Evolutionary conservation across 2,329 filamentous ascomycete genomes (phyloP).

Genomic region (Metarhizium rileyi): DNA sequence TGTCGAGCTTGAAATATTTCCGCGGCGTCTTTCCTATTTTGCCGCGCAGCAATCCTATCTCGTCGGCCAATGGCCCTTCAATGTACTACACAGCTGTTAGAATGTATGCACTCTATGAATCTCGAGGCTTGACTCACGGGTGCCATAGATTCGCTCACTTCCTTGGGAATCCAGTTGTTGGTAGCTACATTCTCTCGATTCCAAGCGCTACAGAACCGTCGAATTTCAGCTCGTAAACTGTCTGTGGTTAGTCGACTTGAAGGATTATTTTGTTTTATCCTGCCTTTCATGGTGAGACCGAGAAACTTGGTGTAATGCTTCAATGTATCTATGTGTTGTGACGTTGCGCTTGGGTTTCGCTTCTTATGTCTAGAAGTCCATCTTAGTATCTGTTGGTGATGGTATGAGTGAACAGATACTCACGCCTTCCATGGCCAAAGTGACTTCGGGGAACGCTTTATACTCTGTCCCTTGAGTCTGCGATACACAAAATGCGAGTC

Average conservation of each 20-base stretch:
- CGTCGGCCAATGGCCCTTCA: background rate
- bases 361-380: background rate
- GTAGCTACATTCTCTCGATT: background rate
- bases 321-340: background rate
- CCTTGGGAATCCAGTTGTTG: background rate
- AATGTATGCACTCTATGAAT: background rate
- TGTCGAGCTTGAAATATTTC: background rate
- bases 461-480: too few species aligned
- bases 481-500: too few species aligned
- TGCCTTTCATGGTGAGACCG: background rate
- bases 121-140: background rate
- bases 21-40: background rate
- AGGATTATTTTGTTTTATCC: background rate
- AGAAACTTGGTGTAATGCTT: background rate
- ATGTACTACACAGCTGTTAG: background rate
- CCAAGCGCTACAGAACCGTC: background rate
- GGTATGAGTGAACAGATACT: background rate
- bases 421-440: background rate
- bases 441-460: background rate
- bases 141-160: background rate
- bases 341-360: background rate
- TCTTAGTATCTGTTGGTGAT: background rate
- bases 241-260: background rate
- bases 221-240: background rate
- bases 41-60: background rate